Conservation (phyloP, 495 filamentous ascomycete genomes). For the Poronia punctata region DNA sequence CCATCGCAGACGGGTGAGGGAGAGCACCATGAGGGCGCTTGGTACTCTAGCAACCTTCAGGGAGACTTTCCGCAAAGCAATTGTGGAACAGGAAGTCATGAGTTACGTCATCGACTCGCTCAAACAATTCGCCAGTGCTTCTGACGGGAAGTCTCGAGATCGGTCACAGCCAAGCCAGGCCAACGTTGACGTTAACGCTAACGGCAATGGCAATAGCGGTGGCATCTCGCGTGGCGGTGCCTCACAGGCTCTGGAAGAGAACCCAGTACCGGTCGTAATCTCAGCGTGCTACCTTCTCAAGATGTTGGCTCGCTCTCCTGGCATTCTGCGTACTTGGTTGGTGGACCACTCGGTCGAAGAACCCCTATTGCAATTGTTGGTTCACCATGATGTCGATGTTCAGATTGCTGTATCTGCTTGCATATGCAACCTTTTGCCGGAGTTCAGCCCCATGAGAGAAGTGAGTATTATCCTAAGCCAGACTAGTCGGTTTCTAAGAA, state of each 20-base stretch:
- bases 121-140: constrained; percentile 45
- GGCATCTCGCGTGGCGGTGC: constrained; percentile 10
- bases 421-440: constrained; percentile 74
- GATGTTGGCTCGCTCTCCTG: constrained; percentile 75
- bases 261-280: constrained; percentile 60
- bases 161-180: too few species aligned
- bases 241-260: constrained; percentile 22
- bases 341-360: constrained; percentile 77
- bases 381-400: constrained; percentile 69
- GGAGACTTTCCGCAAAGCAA: constrained; percentile 74
- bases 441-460: constrained; percentile 85
- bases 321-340: constrained; percentile 73
- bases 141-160: too few species aligned
- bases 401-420: constrained; percentile 77
- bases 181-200: too few species aligned
- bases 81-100: constrained; percentile 74
- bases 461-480: constrained; percentile 45
- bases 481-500: background rate
- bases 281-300: constrained; percentile 77
- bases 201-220: too few species aligned
- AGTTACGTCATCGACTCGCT: constrained; percentile 80
- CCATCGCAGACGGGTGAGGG: constrained; percentile 71
- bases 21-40: constrained; percentile 70
- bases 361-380: constrained; percentile 71
- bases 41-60: constrained; percentile 72